These are phyloP conservation scores for Pholiota microspora DNA, from an alignment of 768 basidiomycete species.

Conservation along the genomic window DNA sequence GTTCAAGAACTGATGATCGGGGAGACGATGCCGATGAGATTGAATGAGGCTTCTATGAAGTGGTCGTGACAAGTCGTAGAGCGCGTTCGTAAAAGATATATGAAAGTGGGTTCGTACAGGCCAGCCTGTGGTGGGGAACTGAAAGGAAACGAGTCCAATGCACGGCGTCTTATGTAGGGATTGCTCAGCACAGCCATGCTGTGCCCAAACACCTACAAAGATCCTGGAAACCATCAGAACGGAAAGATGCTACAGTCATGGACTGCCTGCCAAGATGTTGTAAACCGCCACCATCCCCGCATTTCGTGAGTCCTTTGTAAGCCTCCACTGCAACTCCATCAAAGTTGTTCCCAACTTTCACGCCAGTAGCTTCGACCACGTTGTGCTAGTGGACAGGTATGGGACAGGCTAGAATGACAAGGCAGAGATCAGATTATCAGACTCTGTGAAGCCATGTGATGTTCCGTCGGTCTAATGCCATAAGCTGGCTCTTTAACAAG, in stretches of 20 bases:
- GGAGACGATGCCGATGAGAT: conserved; percentile 5
- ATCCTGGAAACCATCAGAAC: background rate
- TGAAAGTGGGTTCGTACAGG: conserved; percentile 25
- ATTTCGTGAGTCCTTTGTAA: background rate
- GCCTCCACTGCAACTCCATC: no score
- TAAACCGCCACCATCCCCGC: background rate
- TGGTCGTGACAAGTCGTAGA: conserved; percentile 15
- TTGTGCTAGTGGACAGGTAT: background rate
- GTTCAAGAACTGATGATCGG: conserved; percentile 9
- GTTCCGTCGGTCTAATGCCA: no score
- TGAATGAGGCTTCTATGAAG: background rate
- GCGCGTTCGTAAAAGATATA: conserved; percentile 17
- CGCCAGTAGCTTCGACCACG: no score
- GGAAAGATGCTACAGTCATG: background rate
- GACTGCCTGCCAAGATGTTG: background rate
- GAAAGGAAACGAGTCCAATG: background rate
- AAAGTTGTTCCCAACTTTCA: no score
- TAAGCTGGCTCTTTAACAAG: no score
- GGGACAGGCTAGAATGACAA: background rate
- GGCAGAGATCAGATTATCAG: no score
- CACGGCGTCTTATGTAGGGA: background rate
- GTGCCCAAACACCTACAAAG: background rate
- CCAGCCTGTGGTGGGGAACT: conserved; percentile 25
- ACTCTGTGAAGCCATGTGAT: no score
- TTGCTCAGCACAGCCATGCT: background rate